Percentiles rank a stretch among this genome's conserved stretches.
phyloP scores from a whole-genome alignment of 1,284 basidiomycete genomes.

The Phaffia rhodozyma region DNA sequence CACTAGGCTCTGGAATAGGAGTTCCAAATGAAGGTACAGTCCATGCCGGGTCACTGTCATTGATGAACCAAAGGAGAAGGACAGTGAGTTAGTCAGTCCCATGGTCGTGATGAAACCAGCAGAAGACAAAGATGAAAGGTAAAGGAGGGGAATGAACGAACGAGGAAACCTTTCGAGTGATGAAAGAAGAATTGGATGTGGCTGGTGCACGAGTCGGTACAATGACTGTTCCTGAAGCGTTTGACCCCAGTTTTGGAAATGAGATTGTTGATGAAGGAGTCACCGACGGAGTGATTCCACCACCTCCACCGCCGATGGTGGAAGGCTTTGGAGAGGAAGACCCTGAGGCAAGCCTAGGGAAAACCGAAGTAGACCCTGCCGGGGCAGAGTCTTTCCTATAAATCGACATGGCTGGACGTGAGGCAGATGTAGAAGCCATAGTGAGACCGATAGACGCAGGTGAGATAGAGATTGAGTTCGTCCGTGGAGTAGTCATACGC shows the following conservation, averaged over 20 bases:
- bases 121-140: neutral
- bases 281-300: neutral
- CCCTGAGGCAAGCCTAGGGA: neutral
- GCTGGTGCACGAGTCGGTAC: neutral
- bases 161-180: neutral
- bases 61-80: neutral
- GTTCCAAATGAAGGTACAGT: neutral
- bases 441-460: neutral
- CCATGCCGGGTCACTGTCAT: neutral
- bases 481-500: neutral
- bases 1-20: slow-evolving; percentile 2
- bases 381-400: no score
- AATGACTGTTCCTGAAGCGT: slow-evolving; percentile 14
- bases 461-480: neutral
- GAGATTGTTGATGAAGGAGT: neutral
- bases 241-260: neutral
- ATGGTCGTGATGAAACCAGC: no score
- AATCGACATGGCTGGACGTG: neutral
- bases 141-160: no score
- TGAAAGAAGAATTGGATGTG: neutral
- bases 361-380: no score
- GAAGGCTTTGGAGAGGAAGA: neutral
- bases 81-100: neutral
- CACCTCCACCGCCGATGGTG: neutral
- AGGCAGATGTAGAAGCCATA: neutral